Conservation (phyloP, 352 stramenopile species). For the Pythium graminicola region DNA sequence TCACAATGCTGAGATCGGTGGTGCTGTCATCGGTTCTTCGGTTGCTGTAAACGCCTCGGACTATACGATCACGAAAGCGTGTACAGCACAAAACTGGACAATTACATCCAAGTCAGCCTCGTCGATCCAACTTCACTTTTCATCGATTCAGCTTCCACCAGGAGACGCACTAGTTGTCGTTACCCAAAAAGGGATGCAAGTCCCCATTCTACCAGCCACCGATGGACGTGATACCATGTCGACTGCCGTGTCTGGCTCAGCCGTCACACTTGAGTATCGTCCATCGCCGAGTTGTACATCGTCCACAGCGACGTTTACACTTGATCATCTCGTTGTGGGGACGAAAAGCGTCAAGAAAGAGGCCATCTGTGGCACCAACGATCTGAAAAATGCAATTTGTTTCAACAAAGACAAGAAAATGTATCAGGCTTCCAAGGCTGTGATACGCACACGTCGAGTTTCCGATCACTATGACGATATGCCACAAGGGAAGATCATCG, state of each 20-base stretch:
- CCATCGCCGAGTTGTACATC: constrained; percentile 21
- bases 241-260: constrained; percentile 23
- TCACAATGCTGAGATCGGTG: no score
- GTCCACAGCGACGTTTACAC: constrained; percentile 29
- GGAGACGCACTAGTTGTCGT: constrained; percentile 36
- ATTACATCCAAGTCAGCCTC: constrained; percentile 35
- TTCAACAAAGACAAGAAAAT: constrained; percentile 34
- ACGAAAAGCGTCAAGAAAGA: constrained; percentile 34
- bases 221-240: constrained; percentile 26
- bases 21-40: no score
- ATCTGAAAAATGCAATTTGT: constrained; percentile 56
- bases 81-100: constrained; percentile 35
- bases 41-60: constrained; percentile 22
- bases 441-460: constrained; percentile 39
- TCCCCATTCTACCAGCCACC: constrained; percentile 21
- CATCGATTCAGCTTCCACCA: constrained; percentile 18
- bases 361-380: constrained; percentile 41
- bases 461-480: no score
- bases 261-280: constrained; percentile 30
- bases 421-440: constrained; percentile 31
- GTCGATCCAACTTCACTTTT: constrained; percentile 39
- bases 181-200: constrained; percentile 25
- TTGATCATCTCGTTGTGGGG: constrained; percentile 3
- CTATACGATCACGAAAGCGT: constrained; percentile 31
- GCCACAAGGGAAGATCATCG: constrained; percentile 30